Evolutionary conservation across 2,329 filamentous ascomycete species (phyloP), one percentile per base, ranked within the genome.

Genomic region (Fusarium xyrophilum): DNA sequence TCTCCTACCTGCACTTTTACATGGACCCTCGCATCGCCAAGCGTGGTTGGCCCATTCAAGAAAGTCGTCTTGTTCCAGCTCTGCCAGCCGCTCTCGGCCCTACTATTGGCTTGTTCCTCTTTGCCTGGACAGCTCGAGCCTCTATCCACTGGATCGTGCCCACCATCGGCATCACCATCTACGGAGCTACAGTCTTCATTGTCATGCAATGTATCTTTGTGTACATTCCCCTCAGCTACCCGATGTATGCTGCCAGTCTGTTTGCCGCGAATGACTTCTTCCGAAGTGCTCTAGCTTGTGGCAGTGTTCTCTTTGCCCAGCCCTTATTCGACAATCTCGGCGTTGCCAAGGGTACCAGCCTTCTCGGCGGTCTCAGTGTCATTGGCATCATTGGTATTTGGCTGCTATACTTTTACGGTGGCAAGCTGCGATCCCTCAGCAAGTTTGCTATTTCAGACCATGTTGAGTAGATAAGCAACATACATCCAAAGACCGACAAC

Each of bases 251-350:
- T 1, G 86, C 87, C 38, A 84, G 81, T 50, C 77, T 89, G 25
- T 88, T 89, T 72, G 86, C 87, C 2, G 86, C 82, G 9, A 89
- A 88, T 72, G 86, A 88, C 77, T 85, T 88, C 74, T 83, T 85
- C 76, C 81, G 86, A 40, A 83, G 81, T 32, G 83, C 86, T 4
- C 77, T 91, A 6, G 89, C 88, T 10, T 87, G 85, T 53, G 87
- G 83, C 0, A 85, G 84, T 28, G 83, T 91, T 46, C 77, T 90
- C 23, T 90, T 89, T 69, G 83, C 85, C 0, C 81, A 84, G 47
- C 88, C 88, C 9, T 80, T 91, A 56, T 91, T 85, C 59, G 76
- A 78, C 19, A 86, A 88, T 69, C 71, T 91, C 8, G 88, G 88
- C 17, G 84, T 91, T 30, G 86, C 82, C 8, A 80, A 78, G 44